Conservation (phyloP, 495 filamentous ascomycete genomes). For the Penicillium bovifimosum region DNA sequence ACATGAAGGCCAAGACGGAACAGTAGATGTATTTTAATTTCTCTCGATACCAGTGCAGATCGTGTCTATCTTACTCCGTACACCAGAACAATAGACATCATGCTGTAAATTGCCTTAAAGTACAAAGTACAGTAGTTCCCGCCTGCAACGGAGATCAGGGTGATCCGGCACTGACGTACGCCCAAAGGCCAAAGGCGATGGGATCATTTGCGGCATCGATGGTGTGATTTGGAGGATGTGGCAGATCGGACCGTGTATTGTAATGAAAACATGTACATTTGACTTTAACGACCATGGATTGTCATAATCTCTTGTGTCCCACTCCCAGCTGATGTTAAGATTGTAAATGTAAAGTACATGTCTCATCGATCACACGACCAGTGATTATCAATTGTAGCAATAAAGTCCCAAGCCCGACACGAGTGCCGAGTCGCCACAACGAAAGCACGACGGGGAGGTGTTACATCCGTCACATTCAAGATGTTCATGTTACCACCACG, state of each 20-base stretch:
- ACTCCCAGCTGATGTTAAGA: no score
- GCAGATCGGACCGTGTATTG: not conserved
- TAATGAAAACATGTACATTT: not conserved
- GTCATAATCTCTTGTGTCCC: no score
- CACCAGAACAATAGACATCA: no score
- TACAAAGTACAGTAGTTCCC: constrained; percentile 4
- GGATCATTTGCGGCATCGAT: constrained; percentile 35
- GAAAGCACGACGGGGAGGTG: not conserved
- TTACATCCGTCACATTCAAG: constrained; percentile 2
- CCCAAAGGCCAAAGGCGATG: constrained; percentile 27
- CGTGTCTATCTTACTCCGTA: not conserved
- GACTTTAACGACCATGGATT: not conserved
- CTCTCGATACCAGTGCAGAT: not conserved
- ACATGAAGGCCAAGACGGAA: constrained; percentile 6
- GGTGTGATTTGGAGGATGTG: constrained; percentile 33
- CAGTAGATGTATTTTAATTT: constrained; percentile 7
- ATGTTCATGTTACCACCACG: not conserved
- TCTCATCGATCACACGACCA: constrained; percentile 1
- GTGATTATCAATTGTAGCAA: not conserved
- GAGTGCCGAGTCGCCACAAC: constrained; percentile 11
- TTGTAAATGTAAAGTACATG: not conserved
- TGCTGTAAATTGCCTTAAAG: not conserved
- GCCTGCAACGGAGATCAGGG: constrained; percentile 28
- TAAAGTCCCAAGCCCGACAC: not conserved
- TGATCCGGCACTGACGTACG: constrained; percentile 22